Conservation (phyloP, 495 filamentous ascomycete genomes). For the Lophiotrema nucula region DNA sequence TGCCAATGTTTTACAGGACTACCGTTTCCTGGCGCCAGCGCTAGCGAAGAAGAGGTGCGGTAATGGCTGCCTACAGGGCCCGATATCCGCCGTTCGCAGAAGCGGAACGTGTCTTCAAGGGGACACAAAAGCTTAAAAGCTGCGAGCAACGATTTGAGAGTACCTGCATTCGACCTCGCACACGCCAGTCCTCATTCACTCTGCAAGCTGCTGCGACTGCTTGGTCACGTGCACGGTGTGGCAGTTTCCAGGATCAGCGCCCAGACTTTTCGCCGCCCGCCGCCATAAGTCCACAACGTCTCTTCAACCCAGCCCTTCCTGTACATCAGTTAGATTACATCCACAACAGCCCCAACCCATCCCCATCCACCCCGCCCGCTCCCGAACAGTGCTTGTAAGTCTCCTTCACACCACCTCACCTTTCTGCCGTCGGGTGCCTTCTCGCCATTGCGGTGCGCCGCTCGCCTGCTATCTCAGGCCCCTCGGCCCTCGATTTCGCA, state of each 20-base stretch:
- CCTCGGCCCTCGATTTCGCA: constrained; percentile 15
- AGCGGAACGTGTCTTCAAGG: constrained; percentile 2
- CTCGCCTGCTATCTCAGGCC: constrained; percentile 14
- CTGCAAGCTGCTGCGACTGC: neutral
- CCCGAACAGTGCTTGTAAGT: constrained; percentile 31
- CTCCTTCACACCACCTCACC: neutral
- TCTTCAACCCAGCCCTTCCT: constrained; percentile 31
- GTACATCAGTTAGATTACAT: constrained; percentile 35
- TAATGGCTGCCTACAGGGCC: neutral
- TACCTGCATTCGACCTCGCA: neutral
- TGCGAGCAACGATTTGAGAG: neutral
- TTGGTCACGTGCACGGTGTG: constrained; percentile 20
- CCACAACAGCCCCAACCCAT: constrained; percentile 21
- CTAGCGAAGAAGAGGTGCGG: neutral
- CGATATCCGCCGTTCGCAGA: neutral
- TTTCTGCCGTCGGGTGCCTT: neutral
- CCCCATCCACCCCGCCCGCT: constrained; percentile 20
- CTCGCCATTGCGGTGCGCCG: neutral
- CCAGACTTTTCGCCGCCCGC: constrained; percentile 35
- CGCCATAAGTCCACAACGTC: constrained; percentile 26
- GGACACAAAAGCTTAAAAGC: neutral
- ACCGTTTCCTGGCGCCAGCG: no score
- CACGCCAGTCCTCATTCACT: neutral
- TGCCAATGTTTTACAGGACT: no score
- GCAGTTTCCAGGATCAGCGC: constrained; percentile 13